Evolutionary conservation across 2,329 filamentous ascomycete species (phyloP).

Genomic region (Trichoderma breve): DNA sequence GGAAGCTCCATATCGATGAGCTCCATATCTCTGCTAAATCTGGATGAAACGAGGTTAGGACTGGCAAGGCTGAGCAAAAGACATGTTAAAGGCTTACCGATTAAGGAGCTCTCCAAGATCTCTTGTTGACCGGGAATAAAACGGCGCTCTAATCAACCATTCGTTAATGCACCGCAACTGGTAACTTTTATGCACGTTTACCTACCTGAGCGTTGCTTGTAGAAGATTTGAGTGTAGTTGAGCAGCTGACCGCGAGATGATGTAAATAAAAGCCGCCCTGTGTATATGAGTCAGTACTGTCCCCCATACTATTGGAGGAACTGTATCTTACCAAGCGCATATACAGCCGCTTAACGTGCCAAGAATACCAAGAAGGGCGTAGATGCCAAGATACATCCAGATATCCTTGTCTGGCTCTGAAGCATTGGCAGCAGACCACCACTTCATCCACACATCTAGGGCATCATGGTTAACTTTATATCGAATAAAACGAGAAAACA

Average conservation of each 20-base stretch:
- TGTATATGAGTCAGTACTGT: background rate
- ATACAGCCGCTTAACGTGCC: background rate
- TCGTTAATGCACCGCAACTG: background rate
- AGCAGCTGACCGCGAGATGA: constrained; percentile 12
- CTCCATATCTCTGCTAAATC: constrained; percentile 21
- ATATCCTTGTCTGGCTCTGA: constrained; percentile 10
- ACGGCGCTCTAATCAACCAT: background rate
- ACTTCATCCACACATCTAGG: constrained; percentile 20
- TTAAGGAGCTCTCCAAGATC: constrained; percentile 14
- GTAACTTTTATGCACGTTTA: background rate
- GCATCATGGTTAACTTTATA: too few relatives aligned
- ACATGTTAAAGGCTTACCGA: background rate
- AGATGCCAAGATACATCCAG: constrained; percentile 14
- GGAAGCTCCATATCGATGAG: constrained; percentile 20
- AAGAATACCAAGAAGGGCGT: constrained; percentile 1
- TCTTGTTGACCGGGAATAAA: constrained; percentile 5
- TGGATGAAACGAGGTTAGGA: background rate
- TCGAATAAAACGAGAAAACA: background rate
- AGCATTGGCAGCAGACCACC: constrained; percentile 19
- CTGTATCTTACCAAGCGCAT: background rate
- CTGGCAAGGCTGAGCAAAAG: background rate
- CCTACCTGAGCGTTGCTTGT: constrained; percentile 8
- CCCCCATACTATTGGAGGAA: background rate
- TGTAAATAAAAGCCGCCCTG: constrained; percentile 10
- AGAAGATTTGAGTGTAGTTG: background rate